Conservation (phyloP, 2,329 filamentous ascomycete species). For the Beauveria asiatica region DNA sequence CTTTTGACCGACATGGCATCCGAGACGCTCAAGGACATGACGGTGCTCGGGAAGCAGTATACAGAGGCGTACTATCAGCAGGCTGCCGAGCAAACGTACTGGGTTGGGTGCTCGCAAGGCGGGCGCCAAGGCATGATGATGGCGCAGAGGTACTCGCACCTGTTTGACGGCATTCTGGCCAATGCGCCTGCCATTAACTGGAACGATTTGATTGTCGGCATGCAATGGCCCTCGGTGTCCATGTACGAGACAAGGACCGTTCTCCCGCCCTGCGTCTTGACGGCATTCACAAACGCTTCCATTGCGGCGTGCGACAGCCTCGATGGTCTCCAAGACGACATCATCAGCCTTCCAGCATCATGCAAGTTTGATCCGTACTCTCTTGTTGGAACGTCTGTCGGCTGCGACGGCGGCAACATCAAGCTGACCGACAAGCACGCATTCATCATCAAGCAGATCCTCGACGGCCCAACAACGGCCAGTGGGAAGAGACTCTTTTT, state of each 20-base stretch:
- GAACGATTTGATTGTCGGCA: slow-evolving; percentile 18
- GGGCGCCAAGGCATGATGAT: slow-evolving; percentile 47
- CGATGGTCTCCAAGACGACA: slow-evolving; percentile 18
- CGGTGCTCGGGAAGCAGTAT: slow-evolving; percentile 34
- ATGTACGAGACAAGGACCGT: slow-evolving; percentile 19
- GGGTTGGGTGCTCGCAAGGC: slow-evolving; percentile 44
- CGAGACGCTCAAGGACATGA: slow-evolving; percentile 22
- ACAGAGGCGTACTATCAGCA: slow-evolving; percentile 31
- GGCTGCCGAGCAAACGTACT: slow-evolving; percentile 35
- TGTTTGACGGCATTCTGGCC: slow-evolving; percentile 46
- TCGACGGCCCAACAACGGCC: not conserved
- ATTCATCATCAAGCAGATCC: not conserved
- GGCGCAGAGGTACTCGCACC: slow-evolving; percentile 41
- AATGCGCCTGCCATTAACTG: slow-evolving; percentile 34
- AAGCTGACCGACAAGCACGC: not conserved
- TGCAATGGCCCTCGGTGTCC: slow-evolving; percentile 18
- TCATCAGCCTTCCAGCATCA: slow-evolving; percentile 14
- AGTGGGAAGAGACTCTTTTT: not conserved
- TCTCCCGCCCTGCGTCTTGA: slow-evolving; percentile 26
- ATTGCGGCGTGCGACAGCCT: slow-evolving; percentile 23
- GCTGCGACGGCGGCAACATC: slow-evolving; percentile 9
- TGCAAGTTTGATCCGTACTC: slow-evolving; percentile 18
- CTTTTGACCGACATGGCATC: slow-evolving; percentile 20
- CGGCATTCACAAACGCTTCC: slow-evolving; percentile 24
- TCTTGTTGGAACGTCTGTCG: slow-evolving; percentile 12